phyloP scores from a whole-genome alignment of 1,284 basidiomycete genomes.

The Mycena sp. region DNA sequence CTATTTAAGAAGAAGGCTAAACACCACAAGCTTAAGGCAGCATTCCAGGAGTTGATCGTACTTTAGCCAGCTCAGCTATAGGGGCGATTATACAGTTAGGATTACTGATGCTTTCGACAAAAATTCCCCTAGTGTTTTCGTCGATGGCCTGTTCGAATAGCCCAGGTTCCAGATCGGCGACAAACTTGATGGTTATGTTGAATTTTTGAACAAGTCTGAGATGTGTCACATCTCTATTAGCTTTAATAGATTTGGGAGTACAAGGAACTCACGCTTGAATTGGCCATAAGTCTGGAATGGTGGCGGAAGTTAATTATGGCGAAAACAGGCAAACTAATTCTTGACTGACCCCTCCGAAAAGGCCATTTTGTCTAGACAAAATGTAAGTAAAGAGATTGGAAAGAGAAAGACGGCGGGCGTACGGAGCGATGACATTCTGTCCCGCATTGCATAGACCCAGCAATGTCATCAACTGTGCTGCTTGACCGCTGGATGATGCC shows the following conservation, averaged over 20 bases:
- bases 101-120: conserved; percentile 80
- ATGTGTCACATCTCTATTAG: no score
- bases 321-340: no score
- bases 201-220: conserved; percentile 78
- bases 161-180: conserved; percentile 31
- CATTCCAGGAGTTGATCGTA: conserved; percentile 50
- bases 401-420: no score
- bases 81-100: conserved; percentile 76
- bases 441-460: conserved; percentile 59
- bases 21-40: conserved; percentile 36
- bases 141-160: conserved; percentile 72
- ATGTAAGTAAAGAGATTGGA: conserved; percentile 33
- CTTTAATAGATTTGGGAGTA: no score
- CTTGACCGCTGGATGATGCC: conserved; percentile 68
- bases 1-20: conserved; percentile 20
- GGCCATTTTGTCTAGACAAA: conserved; percentile 50
- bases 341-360: conserved; percentile 78
- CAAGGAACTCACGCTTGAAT: conserved; percentile 73
- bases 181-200: conserved; percentile 81
- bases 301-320: conserved; percentile 35
- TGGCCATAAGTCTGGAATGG: conserved; percentile 81
- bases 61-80: conserved; percentile 72
- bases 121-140: conserved; percentile 71
- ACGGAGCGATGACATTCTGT: conserved; percentile 72
- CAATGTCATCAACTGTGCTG: conserved; percentile 72